Percentiles rank a stretch among this genome's conserved stretches.
Conservation (phyloP, 2,329 filamentous ascomycete genomes). For the Paracoccidioides lutzii region DNA sequence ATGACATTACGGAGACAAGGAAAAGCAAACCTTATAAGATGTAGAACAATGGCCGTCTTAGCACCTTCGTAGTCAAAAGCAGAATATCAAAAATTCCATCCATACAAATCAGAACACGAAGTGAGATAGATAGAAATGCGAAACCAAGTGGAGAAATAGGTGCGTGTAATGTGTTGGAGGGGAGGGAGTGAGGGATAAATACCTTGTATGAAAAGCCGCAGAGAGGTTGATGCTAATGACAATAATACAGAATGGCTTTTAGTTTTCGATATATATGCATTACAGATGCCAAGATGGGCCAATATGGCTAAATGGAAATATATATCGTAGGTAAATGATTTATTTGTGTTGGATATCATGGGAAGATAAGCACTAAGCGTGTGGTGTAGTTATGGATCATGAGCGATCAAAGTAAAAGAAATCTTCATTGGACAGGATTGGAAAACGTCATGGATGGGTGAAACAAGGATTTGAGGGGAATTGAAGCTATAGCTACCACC, state of each 20-base stretch:
- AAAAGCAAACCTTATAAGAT: not conserved
- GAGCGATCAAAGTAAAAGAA: not conserved
- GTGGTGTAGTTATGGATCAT: not conserved
- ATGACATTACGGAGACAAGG: not conserved
- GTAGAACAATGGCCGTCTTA: not conserved
- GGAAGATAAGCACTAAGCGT: not conserved
- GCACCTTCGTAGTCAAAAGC: not conserved
- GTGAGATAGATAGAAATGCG: not conserved
- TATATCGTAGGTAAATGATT: not conserved
- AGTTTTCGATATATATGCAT: not conserved
- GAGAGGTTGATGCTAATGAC: not conserved
- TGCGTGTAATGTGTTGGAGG: not conserved
- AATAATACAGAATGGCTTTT: not conserved
- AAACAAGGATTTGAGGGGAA: not conserved
- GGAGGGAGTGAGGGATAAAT: not conserved
- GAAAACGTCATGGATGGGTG: not conserved
- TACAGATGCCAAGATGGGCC: not conserved
- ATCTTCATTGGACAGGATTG: not conserved
- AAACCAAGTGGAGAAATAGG: not conserved
- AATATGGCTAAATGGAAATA: not conserved
- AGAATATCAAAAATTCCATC: not conserved
- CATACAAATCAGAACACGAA: not conserved
- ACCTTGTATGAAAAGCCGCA: no score
- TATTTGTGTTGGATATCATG: not conserved
- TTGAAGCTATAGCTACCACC: no score